Base-by-base conservation (phyloP, 805 yeast genomes). In the Metschnikowia henanensis region DNA sequence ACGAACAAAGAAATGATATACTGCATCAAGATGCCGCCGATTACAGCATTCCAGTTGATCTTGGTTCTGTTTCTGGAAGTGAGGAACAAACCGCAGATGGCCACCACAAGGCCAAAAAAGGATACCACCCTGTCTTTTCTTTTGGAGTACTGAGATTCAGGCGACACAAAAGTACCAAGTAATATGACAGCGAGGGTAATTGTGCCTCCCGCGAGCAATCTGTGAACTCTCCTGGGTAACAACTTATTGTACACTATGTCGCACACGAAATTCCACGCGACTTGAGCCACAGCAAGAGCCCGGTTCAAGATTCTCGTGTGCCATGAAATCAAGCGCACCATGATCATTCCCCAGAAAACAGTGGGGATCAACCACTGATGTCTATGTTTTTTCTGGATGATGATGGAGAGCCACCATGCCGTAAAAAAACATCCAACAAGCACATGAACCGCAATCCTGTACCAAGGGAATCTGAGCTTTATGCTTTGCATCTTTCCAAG, bases 1-100 rank as follows among this genome's bases (percentile, higher is more conserved):
- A 81, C 85, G 51, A 81, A 81, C 33, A 81, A 65, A 5, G 84
- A 83, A 46, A 81, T 60, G 45, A 79, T 73, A 55, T 66, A 81
- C 59, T 81, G 85, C 68, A 77, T 73, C 57, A 81, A 71, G 66
- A 76, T 68, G 31, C 84, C 85, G 25, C 77, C 75, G 48, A 77
- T 75, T 20, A 81, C 83, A 4, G 84, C 77, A 50, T 76, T 72
- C 83, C 84, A 81, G 43, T 72, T 66, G 51, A 81, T 68, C 40
- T 61, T 66, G 20, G 56, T 41, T 51, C 79, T 64, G 58, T 76
- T 66, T 29, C 64, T 65, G 10, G 82, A 76, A 28, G 83, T 70
- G 31, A 62, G 39, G 46, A 59, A 79, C 41, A 81, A 67, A 0
- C 65, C 65, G 25, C 60, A 52, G 30, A 79, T 52, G 16, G 81